Conservation (phyloP, 345 rosid species). For the Eucalyptus melliodora region DNA sequence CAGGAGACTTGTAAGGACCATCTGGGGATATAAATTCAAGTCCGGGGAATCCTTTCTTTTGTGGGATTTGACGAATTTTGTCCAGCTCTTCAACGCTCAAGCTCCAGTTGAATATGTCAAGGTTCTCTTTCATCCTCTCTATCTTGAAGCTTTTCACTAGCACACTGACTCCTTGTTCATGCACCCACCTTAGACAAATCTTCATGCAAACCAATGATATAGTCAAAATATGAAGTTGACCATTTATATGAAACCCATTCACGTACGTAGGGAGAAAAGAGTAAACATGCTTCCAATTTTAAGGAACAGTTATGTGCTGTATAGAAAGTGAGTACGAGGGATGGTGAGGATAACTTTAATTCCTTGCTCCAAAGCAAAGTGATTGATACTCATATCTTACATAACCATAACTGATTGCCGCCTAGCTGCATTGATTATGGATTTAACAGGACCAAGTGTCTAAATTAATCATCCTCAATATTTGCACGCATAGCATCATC, state of each 20-base stretch:
- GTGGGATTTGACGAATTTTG: conserved; percentile 9
- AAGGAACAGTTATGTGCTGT: background rate
- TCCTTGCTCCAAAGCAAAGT: background rate
- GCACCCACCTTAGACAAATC: conserved; percentile 21
- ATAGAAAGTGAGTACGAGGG: background rate
- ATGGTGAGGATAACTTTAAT: background rate
- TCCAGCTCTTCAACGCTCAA: conserved; percentile 2
- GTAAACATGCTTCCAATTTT: background rate
- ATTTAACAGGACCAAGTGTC: background rate
- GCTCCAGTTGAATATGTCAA: conserved; percentile 10
- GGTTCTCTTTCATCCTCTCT: conserved; percentile 11
- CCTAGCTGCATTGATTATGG: background rate
- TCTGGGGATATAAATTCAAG: background rate
- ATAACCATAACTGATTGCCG: background rate
- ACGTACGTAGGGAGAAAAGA: background rate
- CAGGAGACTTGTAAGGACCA: conserved; percentile 7
- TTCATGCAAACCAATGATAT: background rate
- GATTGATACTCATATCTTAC: background rate
- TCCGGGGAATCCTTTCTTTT: background rate
- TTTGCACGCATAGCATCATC: background rate
- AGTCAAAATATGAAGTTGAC: background rate
- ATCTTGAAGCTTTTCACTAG: conserved; percentile 13
- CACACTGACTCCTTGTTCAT: conserved; percentile 14
- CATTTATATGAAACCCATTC: background rate
- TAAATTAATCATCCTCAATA: background rate